Evolutionary conservation across 805 yeast species (phyloP).

Genomic region (Candida namnaoensis): DNA sequence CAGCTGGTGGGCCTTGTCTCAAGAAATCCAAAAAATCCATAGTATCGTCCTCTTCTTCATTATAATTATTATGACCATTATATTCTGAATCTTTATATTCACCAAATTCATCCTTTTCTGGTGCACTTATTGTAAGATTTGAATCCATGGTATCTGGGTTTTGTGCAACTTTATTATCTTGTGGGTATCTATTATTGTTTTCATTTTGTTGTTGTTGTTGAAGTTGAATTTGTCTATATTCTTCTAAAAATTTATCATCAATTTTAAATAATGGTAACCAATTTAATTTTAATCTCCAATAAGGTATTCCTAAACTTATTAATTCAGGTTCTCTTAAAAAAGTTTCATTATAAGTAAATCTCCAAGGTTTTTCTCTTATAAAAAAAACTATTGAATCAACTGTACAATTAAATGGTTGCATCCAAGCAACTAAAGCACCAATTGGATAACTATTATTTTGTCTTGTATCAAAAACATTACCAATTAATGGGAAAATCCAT

Average conservation of each 20-base stretch:
- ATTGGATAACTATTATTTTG: conserved; percentile 56
- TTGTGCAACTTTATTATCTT: neutral
- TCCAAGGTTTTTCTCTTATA: conserved; percentile 78
- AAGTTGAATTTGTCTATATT: conserved; percentile 3
- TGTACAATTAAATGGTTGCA: conserved; percentile 74
- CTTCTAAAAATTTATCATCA: conserved; percentile 20
- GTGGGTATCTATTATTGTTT: conserved; percentile 9
- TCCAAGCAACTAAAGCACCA: conserved; percentile 57
- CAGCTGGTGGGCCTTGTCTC: conserved; percentile 27
- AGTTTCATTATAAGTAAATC: conserved; percentile 23
- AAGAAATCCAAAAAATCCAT: conserved; percentile 41
- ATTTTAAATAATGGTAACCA: conserved; percentile 36
- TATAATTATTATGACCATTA: neutral
- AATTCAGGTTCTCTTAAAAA: conserved; percentile 19
- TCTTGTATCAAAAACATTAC: conserved; percentile 44
- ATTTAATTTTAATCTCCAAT: conserved; percentile 31
- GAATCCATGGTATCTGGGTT: neutral
- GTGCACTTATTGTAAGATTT: neutral
- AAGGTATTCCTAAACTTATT: conserved; percentile 1
- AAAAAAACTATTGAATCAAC: conserved; percentile 72
- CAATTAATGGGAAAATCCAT: conserved; percentile 76
- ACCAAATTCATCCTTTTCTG: neutral
- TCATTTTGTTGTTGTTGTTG: conserved; percentile 1
- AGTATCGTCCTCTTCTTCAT: conserved; percentile 15
- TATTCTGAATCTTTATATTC: neutral